Conservation (phyloP, 176 grass and related monocot genomes). For the Echinochloa phyllopogon region DNA sequence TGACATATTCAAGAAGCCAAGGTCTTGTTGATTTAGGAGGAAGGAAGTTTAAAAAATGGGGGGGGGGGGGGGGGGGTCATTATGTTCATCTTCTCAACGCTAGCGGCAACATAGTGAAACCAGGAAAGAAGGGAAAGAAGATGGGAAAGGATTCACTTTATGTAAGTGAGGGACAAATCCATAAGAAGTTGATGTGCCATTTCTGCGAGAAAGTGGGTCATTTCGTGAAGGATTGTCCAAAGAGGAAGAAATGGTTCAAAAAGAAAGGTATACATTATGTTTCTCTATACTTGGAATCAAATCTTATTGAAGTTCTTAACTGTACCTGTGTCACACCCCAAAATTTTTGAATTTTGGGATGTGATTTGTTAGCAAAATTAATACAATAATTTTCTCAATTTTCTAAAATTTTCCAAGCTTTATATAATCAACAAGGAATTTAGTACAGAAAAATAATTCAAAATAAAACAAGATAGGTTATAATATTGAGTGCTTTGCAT, state of each 20-base stretch:
- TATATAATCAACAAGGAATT: too few species aligned
- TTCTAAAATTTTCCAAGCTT: too few species aligned
- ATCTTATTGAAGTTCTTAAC: neutral
- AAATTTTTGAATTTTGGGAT: too few species aligned
- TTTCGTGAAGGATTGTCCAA: neutral
- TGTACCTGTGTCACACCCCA: too few species aligned
- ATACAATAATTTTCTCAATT: too few species aligned
- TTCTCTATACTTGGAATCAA: neutral
- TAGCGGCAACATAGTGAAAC: neutral
- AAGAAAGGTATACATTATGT: neutral
- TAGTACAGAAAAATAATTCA: too few species aligned
- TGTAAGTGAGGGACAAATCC: neutral
- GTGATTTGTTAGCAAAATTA: too few species aligned
- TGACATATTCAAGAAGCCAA: too few species aligned
- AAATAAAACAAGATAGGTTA: too few species aligned
- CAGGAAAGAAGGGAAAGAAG: neutral
- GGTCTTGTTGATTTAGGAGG: neutral
- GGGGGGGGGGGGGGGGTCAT: too few species aligned
- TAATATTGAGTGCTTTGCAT: too few species aligned
- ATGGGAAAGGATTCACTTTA: neutral
- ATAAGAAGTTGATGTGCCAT: neutral
- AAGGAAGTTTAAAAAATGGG: neutral
- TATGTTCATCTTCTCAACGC: neutral
- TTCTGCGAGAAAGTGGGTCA: neutral
- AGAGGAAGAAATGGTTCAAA: neutral